Evolutionary conservation across 2,329 filamentous ascomycete species (phyloP).

Genomic region (Cylindrodendrum hubeiense): DNA sequence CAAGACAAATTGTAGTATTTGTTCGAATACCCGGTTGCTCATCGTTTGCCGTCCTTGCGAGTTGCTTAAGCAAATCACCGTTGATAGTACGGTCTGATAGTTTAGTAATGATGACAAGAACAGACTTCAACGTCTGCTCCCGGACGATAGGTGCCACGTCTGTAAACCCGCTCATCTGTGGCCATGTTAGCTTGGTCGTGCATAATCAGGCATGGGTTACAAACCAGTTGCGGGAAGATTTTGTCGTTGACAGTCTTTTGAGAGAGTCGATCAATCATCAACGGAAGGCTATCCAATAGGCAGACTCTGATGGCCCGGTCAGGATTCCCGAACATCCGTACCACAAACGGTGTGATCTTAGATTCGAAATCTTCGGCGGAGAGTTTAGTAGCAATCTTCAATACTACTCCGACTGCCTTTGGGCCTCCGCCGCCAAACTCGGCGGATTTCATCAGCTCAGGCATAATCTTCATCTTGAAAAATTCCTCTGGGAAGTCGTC

Average conservation of each 20-base stretch:
- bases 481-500: constrained; percentile 98
- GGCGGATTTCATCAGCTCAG: constrained; percentile 97
- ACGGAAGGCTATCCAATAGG: constrained; percentile 85
- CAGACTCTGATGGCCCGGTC: constrained; percentile 94
- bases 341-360: constrained; percentile 85
- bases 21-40: constrained; percentile 97
- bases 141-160: constrained; percentile 91
- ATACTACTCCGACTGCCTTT: constrained; percentile 87
- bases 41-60: constrained; percentile 97
- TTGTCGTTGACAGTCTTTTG: constrained; percentile 95
- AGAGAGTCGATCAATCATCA: constrained; percentile 91
- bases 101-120: constrained; percentile 88
- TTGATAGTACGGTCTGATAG: constrained; percentile 94
- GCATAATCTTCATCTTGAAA: constrained; percentile 96
- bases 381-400: constrained; percentile 91
- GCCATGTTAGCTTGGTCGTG: constrained; percentile 40
- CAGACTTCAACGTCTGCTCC: constrained; percentile 96
- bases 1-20: constrained; percentile 97
- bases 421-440: constrained; percentile 97
- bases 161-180: constrained; percentile 90
- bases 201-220: constrained; percentile 30
- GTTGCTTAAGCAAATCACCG: constrained; percentile 88
- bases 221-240: constrained; percentile 93
- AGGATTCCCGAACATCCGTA: constrained; percentile 89
- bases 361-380: constrained; percentile 90